Conservation (phyloP, 345 rosid species). For the Brassica nigra region DNA sequence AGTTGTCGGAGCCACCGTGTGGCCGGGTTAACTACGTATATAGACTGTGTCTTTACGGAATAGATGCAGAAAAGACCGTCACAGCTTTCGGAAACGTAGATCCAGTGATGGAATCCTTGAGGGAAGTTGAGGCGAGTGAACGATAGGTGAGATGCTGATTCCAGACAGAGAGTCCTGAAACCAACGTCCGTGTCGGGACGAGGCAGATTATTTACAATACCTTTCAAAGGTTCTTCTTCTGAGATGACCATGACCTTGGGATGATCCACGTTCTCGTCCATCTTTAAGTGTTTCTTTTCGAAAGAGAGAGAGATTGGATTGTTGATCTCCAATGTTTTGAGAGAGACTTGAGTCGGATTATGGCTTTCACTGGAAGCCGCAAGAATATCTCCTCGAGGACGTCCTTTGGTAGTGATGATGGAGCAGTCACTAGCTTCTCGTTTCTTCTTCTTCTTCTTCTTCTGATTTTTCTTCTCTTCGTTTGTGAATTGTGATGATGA, state of each 20-base stretch:
- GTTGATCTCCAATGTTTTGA: not conserved
- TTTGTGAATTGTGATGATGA: not conserved
- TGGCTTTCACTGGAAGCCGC: no score
- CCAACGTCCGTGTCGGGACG: not conserved
- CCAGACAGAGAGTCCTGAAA: not conserved
- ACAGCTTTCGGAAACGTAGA: not conserved
- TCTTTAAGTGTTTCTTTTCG: no score
- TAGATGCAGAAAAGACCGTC: not conserved
- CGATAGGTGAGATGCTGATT: not conserved
- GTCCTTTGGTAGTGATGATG: not conserved
- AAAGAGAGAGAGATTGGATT: not conserved
- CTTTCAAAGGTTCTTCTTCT: not conserved
- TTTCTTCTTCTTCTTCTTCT: not conserved
- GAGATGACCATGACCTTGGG: not conserved
- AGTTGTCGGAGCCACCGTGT: slow-evolving; percentile 9
- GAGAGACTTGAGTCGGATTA: no score
- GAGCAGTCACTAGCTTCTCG: not conserved
- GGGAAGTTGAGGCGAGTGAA: not conserved
- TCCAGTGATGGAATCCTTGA: not conserved
- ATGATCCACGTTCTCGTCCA: not conserved
- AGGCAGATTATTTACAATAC: not conserved
- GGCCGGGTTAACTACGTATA: slow-evolving; percentile 20
- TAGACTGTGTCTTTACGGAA: not conserved
- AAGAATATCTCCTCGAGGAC: no score
- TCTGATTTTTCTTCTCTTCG: not conserved